These are phyloP conservation scores for Fagopyrum homotropicum DNA, from an alignment of 148 eudicot genomes.

Conservation along the genomic window DNA sequence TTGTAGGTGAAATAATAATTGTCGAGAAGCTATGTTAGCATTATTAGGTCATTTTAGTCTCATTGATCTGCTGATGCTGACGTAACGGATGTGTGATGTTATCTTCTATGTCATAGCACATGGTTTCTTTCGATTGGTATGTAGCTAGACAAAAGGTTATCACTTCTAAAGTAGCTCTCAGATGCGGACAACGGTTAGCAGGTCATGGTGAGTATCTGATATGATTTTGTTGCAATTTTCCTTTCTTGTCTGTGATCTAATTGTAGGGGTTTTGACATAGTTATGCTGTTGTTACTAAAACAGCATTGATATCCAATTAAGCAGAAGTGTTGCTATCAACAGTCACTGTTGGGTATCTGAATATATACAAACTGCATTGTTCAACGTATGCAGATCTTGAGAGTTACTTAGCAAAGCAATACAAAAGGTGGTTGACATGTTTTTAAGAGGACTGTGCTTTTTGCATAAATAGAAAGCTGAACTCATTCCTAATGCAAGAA, in stretches of 20 bases:
- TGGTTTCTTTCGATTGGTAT: neutral
- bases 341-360: neutral
- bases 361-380: neutral
- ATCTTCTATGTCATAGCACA: constrained; percentile 3
- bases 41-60: neutral
- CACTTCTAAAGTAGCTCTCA: neutral
- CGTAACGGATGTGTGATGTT: neutral
- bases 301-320: neutral
- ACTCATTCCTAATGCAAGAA: neutral
- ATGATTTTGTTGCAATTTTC: neutral
- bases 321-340: neutral
- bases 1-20: neutral
- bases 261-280: neutral
- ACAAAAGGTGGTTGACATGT: neutral
- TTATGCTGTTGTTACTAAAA: neutral
- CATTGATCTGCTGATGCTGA: neutral
- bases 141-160: neutral
- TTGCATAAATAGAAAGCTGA: neutral
- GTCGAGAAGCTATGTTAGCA: neutral
- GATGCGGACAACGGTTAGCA: neutral
- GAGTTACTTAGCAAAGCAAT: neutral
- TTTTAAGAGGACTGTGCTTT: neutral
- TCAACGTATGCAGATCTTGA: neutral
- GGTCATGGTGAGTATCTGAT: constrained; percentile 7
- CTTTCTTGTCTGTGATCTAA: neutral